phyloP scores from a whole-genome alignment of 768 basidiomycete species.

The Lactifluus rugatus region DNA sequence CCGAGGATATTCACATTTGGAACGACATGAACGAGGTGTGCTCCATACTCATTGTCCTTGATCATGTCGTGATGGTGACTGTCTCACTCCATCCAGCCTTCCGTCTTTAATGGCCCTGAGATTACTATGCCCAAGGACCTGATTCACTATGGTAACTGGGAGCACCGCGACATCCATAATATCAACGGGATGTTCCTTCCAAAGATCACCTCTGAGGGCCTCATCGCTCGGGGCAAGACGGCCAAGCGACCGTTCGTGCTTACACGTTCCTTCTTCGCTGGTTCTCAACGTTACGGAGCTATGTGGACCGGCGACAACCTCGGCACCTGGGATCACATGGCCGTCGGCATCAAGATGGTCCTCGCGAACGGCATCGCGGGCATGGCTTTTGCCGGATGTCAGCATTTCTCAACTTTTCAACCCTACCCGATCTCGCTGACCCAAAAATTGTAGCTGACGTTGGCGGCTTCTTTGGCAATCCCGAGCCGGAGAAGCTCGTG shows the following conservation, averaged over 20 bases:
- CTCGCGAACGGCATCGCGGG: constrained; percentile 82
- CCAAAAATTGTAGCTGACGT: constrained; percentile 65
- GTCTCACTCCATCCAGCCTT: constrained; percentile 47
- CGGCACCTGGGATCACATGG: constrained; percentile 97
- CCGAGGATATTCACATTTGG: constrained; percentile 85
- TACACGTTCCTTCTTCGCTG: constrained; percentile 89
- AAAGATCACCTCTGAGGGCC: constrained; percentile 74
- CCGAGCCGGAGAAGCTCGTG: constrained; percentile 86
- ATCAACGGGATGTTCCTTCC: constrained; percentile 93
- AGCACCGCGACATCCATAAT: constrained; percentile 95
- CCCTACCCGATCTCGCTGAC: constrained; percentile 6
- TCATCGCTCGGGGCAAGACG: constrained; percentile 62
- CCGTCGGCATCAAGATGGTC: constrained; percentile 88
- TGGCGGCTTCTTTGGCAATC: constrained; percentile 98
- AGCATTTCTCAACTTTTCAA: constrained; percentile 25
- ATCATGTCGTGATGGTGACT: background rate
- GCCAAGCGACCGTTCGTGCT: constrained; percentile 89
- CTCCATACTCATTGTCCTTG: background rate
- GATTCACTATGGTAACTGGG: constrained; percentile 91
- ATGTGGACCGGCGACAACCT: constrained; percentile 99
- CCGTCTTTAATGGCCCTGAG: constrained; percentile 98
- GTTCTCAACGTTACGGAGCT: constrained; percentile 91
- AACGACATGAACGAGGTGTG: constrained; percentile 98
- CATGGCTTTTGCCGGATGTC: constrained; percentile 86
- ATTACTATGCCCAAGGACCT: constrained; percentile 73